A percentile compares a stretch with the other conserved stretches of the same genome.
Conservation (phyloP, 2,329 filamentous ascomycete genomes). For the Neofusicoccum parvum region DNA sequence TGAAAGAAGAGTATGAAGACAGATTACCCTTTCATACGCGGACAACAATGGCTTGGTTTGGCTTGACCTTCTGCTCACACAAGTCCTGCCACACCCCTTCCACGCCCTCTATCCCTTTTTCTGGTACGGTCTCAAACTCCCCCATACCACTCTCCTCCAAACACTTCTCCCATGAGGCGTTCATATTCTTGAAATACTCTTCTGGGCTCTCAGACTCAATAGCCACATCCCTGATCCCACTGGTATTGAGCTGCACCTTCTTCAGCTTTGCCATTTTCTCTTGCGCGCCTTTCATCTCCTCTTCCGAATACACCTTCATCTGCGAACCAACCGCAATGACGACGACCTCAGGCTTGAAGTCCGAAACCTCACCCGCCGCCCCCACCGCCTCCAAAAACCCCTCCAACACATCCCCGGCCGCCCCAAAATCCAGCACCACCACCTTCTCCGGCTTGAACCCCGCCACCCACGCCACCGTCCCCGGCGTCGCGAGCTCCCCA, state of each 20-base stretch:
- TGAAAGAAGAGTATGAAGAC: too few relatives aligned
- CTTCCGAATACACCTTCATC: neutral
- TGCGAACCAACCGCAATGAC: neutral
- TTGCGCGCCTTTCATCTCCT: neutral
- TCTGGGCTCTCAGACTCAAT: neutral
- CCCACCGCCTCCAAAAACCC: neutral
- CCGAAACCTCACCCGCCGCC: neutral
- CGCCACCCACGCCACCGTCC: neutral
- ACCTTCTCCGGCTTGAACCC: neutral
- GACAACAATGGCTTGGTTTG: neutral
- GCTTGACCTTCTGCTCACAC: neutral
- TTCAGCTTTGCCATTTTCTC: neutral
- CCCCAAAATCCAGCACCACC: neutral
- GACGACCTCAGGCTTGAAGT: neutral
- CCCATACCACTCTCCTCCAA: neutral
- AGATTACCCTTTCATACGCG: neutral
- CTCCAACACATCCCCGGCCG: neutral
- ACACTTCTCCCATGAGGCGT: neutral
- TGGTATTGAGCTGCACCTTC: neutral
- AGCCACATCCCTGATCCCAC: neutral
- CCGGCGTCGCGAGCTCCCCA: neutral
- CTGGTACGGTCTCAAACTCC: neutral
- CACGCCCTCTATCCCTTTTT: neutral
- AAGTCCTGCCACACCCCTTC: neutral
- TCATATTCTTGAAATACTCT: neutral